These are phyloP conservation scores for Scleroderma bovista DNA, from an alignment of 768 basidiomycete genomes.

Conservation along the genomic window DNA sequence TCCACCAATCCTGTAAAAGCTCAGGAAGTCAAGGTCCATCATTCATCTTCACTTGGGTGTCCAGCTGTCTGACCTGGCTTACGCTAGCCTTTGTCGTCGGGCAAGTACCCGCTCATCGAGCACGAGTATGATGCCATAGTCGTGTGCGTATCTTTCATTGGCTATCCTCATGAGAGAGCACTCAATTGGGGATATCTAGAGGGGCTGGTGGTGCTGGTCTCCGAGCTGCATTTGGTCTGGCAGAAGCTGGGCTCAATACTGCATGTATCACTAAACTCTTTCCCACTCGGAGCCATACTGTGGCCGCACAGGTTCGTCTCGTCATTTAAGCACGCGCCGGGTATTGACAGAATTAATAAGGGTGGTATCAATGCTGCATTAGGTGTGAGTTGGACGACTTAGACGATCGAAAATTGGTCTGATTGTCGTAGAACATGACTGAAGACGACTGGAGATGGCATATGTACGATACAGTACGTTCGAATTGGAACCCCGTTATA, in stretches of 20 bases:
- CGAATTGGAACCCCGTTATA: background rate
- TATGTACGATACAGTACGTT: conserved; percentile 89
- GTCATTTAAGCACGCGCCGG: background rate
- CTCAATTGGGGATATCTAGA: conserved; percentile 37
- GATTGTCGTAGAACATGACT: conserved; percentile 77
- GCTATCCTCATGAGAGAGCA: background rate
- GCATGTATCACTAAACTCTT: conserved; percentile 99
- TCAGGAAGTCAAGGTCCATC: conserved; percentile 68
- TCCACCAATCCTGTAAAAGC: conserved; percentile 75
- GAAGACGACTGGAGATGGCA: conserved; percentile 99
- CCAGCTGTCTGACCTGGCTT: conserved; percentile 7
- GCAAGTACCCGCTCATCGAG: conserved; percentile 95
- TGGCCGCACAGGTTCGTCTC: conserved; percentile 81
- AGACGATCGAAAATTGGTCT: background rate
- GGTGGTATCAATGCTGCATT: conserved; percentile 98
- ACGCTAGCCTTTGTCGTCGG: conserved; percentile 48
- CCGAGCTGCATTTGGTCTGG: conserved; percentile 96
- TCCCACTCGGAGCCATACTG: conserved; percentile 97
- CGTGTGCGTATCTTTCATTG: conserved; percentile 60
- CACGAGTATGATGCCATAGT: conserved; percentile 99
- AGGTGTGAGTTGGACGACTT: conserved; percentile 51
- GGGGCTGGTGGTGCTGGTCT: conserved; percentile 98
- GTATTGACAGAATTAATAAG: conserved; percentile 33
- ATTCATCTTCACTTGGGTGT: conserved; percentile 4
- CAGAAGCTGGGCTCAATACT: conserved; percentile 97